Conservation (phyloP, 192 early-diverging fungal genomes). For the Geranomyces variabilis region DNA sequence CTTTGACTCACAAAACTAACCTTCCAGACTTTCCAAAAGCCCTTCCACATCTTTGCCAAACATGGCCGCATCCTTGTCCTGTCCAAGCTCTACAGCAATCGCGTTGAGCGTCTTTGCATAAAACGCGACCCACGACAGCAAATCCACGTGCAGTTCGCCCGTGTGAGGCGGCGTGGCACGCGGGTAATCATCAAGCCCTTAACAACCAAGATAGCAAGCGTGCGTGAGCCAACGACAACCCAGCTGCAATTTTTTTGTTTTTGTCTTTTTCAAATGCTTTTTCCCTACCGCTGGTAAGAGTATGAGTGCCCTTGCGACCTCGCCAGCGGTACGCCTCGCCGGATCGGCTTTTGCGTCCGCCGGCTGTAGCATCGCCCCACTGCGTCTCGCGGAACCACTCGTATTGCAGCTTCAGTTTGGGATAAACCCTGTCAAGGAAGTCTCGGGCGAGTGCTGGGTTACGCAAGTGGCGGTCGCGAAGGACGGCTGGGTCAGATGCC, state of each 20-base stretch:
- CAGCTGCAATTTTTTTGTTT: not conserved
- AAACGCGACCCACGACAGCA: slow-evolving; percentile 78
- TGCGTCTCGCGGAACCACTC: slow-evolving; percentile 83
- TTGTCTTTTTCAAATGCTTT: not conserved
- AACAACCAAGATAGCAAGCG: not conserved
- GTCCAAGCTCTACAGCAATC: slow-evolving; percentile 61
- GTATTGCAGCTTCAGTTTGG: slow-evolving; percentile 69
- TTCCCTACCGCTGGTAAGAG: slow-evolving; percentile 74
- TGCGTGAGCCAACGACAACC: not conserved
- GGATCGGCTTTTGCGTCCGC: slow-evolving; percentile 45
- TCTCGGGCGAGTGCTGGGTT: not conserved
- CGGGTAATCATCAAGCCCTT: slow-evolving; percentile 92
- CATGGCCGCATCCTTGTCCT: slow-evolving; percentile 60
- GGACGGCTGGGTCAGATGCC: not conserved
- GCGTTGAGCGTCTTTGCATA: slow-evolving; percentile 54
- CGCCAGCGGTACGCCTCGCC: slow-evolving; percentile 88
- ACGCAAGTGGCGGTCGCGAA: slow-evolving; percentile 16
- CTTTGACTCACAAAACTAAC: not conserved
- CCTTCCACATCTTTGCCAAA: slow-evolving; percentile 56
- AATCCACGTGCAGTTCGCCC: slow-evolving; percentile 78
- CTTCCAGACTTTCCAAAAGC: slow-evolving; percentile 47
- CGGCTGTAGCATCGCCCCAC: slow-evolving; percentile 62
- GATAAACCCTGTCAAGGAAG: slow-evolving; percentile 58
- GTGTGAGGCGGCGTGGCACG: slow-evolving; percentile 71
- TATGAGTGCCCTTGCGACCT: slow-evolving; percentile 81